These are phyloP conservation scores for Aspergillus pseudoterreus DNA, from an alignment of 2,329 filamentous ascomycete species.

Conservation along the genomic window DNA sequence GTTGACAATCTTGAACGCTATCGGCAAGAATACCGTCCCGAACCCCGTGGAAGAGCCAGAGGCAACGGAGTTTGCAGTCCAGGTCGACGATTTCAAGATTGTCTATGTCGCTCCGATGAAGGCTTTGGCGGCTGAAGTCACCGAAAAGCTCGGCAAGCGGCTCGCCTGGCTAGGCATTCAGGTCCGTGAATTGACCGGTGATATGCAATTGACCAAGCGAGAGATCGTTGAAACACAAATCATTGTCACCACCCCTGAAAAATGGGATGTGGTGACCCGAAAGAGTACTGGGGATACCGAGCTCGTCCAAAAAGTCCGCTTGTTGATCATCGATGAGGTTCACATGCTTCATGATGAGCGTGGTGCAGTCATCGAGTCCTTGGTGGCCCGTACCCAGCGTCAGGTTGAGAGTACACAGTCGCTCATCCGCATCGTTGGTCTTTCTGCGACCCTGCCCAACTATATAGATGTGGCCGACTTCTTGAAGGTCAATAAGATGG, in stretches of 20 bases:
- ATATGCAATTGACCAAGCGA: conserved; percentile 97
- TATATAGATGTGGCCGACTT: conserved; percentile 97
- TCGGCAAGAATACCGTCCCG: conserved; percentile 79
- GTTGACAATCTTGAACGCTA: conserved; percentile 87
- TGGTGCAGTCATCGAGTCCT: conserved; percentile 89
- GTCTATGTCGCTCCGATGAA: conserved; percentile 99
- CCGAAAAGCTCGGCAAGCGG: conserved; percentile 86
- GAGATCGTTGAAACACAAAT: conserved; percentile 97
- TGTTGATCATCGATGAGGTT: conserved; percentile 97
- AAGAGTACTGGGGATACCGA: conserved; percentile 98
- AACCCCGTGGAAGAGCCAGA: conserved; percentile 71
- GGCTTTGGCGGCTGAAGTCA: conserved; percentile 91
- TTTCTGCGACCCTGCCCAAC: conserved; percentile 94
- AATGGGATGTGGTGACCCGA: conserved; percentile 97
- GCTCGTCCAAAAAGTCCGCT: conserved; percentile 90
- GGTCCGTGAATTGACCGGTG: conserved; percentile 90
- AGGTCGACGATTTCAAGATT: conserved; percentile 89
- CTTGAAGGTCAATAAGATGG: conserved; percentile 88
- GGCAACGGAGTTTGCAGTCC: conserved; percentile 76
- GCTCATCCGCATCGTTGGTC: conserved; percentile 89
- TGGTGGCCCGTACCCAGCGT: conserved; percentile 90
- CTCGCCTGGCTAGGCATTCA: conserved; percentile 90
- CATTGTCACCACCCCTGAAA: conserved; percentile 97
- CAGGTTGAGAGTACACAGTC: conserved; percentile 98
- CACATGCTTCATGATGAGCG: conserved; percentile 99